phyloP scores from a whole-genome alignment of 345 rosid species.

The Hibiscus syriacus region DNA sequence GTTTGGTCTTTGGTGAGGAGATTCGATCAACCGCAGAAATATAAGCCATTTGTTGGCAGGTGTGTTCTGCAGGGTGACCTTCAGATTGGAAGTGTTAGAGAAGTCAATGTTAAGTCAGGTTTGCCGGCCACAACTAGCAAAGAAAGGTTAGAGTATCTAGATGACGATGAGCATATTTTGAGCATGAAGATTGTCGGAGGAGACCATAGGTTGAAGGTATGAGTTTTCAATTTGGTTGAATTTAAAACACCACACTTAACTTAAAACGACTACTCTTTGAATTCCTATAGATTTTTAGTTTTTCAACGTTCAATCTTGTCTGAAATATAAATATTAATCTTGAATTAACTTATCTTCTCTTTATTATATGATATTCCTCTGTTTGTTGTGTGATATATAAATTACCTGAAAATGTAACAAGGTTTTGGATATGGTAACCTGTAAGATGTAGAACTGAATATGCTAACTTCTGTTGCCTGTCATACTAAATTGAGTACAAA shows the following conservation, averaged over 20 bases:
- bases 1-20: too few relatives aligned
- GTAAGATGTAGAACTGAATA: neutral
- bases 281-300: neutral
- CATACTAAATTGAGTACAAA: neutral
- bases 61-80: too few relatives aligned
- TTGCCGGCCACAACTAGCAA: too few relatives aligned
- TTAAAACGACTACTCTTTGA: neutral
- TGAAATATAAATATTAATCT: neutral
- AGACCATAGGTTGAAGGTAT: too few relatives aligned
- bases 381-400: neutral
- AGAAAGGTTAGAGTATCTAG: too few relatives aligned
- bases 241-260: neutral
- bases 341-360: neutral
- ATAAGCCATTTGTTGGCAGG: too few relatives aligned
- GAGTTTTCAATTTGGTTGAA: too few relatives aligned
- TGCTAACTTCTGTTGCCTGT: neutral
- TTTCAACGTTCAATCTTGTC: neutral
- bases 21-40: too few relatives aligned
- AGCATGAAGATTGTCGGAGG: too few relatives aligned
- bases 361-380: neutral
- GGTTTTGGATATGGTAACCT: neutral
- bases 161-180: too few relatives aligned
- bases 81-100: constrained; percentile 1
- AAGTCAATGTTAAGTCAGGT: constrained; percentile 54
- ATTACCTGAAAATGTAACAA: neutral